Conservation (phyloP, 1,139 yeast genomes). For the Lizanozyma gosingica region DNA sequence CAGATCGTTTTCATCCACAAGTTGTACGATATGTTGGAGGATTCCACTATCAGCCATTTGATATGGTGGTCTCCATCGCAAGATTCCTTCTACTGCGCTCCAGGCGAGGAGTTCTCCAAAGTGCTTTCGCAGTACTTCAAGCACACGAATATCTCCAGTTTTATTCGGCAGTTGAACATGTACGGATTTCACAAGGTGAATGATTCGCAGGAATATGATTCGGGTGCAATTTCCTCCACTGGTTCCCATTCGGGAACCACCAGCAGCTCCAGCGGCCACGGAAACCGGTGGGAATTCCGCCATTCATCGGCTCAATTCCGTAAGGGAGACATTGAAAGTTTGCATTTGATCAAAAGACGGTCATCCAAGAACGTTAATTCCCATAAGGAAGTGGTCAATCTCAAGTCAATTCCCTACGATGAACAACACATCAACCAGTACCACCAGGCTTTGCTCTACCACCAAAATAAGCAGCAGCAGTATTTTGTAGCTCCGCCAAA, state of each 20-base stretch:
- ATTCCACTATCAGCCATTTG: constrained; percentile 37
- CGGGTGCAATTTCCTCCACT: constrained; percentile 1
- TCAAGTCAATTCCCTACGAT: constrained; percentile 20
- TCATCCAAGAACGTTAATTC: constrained; percentile 44
- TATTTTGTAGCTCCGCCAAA: constrained; percentile 1
- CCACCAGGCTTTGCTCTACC: constrained; percentile 9
- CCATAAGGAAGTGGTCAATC: constrained; percentile 33
- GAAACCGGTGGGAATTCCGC: constrained; percentile 57
- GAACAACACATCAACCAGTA: constrained; percentile 5
- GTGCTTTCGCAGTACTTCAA: constrained; percentile 61
- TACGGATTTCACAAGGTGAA: constrained; percentile 72
- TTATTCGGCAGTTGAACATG: constrained; percentile 71
- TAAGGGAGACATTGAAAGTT: constrained; percentile 52
- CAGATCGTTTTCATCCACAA: constrained; percentile 58
- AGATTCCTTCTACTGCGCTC: constrained; percentile 32
- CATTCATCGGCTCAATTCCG: constrained; percentile 59
- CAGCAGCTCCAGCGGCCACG: constrained; percentile 7
- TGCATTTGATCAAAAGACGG: constrained; percentile 55
- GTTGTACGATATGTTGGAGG: constrained; percentile 56
- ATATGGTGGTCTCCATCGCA: constrained; percentile 43
- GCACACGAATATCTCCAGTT: constrained; percentile 73
- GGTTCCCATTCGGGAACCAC: constrained; percentile 2
- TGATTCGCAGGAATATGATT: constrained; percentile 12
- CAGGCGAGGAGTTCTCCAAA: constrained; percentile 54
- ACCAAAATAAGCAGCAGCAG: constrained; percentile 4